phyloP scores from a whole-genome alignment of 78 protist genomes.

The Dictyostelium citrinum region DNA sequence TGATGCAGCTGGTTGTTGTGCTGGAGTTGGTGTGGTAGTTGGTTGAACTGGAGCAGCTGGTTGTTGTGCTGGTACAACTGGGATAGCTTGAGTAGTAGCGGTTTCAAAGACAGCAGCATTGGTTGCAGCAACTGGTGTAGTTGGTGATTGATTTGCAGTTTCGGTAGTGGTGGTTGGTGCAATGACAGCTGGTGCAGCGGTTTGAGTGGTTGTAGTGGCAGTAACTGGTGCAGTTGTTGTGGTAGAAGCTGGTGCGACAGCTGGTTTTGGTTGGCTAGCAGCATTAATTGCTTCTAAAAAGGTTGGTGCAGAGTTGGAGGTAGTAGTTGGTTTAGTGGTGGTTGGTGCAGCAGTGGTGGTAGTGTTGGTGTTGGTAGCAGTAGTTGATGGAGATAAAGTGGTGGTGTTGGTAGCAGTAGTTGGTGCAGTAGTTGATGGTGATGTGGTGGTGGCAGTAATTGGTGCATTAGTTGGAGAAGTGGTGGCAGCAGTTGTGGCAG shows the following conservation, averaged over 20 bases:
- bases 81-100: background rate
- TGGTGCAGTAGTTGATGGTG: background rate
- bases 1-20: background rate
- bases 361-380: background rate
- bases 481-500: background rate
- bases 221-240: background rate
- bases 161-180: constrained; percentile 1
- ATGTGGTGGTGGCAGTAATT: background rate
- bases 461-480: background rate
- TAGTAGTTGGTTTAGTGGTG: constrained; percentile 27
- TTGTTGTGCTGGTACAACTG: constrained; percentile 9
- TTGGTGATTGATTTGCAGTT: background rate
- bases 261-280: constrained; percentile 20
- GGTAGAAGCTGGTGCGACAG: background rate
- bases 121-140: background rate
- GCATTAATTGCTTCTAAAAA: background rate
- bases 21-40: background rate
- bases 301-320: background rate
- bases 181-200: background rate
- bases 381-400: background rate
- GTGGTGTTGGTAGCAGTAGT: background rate
- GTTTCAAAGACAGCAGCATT: background rate
- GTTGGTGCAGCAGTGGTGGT: background rate
- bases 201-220: background rate
- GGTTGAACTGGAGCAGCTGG: background rate